phyloP scores from a whole-genome alignment of 2,329 filamentous ascomycete genomes.

The Diaporthe sp. region DNA sequence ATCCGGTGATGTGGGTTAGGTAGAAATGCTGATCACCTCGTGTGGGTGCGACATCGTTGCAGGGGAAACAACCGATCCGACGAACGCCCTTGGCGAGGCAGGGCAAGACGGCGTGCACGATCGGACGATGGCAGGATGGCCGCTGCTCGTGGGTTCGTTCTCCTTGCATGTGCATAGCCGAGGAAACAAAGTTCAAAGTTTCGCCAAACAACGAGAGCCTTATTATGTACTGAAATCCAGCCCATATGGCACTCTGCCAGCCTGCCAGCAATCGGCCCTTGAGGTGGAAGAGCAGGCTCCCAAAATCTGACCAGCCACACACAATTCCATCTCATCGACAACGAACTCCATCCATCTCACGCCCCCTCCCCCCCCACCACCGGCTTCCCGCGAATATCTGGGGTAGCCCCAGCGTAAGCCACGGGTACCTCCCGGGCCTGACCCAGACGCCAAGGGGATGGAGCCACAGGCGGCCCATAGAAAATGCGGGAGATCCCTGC shows the following conservation, averaged over 20 bases:
- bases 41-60: constrained; percentile 24
- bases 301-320: constrained; percentile 22
- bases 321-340: neutral
- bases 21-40: constrained; percentile 24
- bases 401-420: constrained; percentile 27
- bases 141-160: constrained; percentile 2
- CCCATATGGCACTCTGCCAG: neutral
- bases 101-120: neutral
- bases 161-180: constrained; percentile 32
- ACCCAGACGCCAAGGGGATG: constrained; percentile 16
- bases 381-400: constrained; percentile 10
- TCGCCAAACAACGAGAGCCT: neutral
- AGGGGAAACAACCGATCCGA: constrained; percentile 28
- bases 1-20: constrained; percentile 27
- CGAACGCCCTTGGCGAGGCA: constrained; percentile 24
- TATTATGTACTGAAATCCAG: neutral
- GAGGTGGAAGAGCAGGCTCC: neutral
- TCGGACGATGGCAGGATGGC: constrained; percentile 7
- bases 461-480: constrained; percentile 12
- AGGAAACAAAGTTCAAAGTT: constrained; percentile 9
- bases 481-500: constrained; percentile 27
- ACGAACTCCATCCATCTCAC: constrained; percentile 5
- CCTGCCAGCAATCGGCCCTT: neutral
- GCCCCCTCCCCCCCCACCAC: neutral
- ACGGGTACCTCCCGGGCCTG: constrained; percentile 19